Conservation (phyloP, 306 rosid species). For the Pachyrhizus erosus region DNA sequence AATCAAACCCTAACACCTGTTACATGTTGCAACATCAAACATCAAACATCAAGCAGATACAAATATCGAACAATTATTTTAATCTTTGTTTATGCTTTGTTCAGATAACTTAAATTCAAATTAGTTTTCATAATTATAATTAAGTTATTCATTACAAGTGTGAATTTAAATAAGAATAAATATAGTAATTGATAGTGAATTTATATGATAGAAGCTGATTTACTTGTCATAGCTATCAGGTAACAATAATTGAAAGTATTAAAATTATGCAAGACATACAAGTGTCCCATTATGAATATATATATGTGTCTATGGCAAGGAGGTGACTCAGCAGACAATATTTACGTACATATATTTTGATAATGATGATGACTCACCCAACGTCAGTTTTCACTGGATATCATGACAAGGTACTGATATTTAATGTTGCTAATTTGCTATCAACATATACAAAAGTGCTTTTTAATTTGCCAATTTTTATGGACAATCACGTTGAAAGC, state of each 20-base stretch:
- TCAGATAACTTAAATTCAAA: background rate
- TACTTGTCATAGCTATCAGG: background rate
- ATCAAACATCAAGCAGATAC: too few relatives aligned
- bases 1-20: too few relatives aligned
- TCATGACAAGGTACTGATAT: too few relatives aligned
- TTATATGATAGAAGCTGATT: background rate
- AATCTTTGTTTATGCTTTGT: too few relatives aligned
- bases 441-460: background rate
- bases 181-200: background rate
- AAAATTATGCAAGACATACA: background rate
- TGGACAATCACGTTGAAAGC: background rate
- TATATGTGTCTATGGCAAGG: too few relatives aligned
- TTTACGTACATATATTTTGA: background rate
- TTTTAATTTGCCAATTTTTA: slow-evolving; percentile 3
- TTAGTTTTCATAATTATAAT: background rate
- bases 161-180: background rate
- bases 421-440: background rate
- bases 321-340: background rate
- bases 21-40: too few relatives aligned
- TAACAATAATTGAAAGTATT: background rate
- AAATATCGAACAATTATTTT: too few relatives aligned
- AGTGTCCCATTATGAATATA: slow-evolving; percentile 4
- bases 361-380: slow-evolving; percentile 1
- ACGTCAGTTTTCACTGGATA: too few relatives aligned
- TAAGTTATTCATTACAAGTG: background rate